A percentile compares a stretch with the other conserved stretches of the same genome.
These are phyloP conservation scores for Globisporangium emineosum DNA, from an alignment of 352 stramenopile species.

Conservation along the genomic window DNA sequence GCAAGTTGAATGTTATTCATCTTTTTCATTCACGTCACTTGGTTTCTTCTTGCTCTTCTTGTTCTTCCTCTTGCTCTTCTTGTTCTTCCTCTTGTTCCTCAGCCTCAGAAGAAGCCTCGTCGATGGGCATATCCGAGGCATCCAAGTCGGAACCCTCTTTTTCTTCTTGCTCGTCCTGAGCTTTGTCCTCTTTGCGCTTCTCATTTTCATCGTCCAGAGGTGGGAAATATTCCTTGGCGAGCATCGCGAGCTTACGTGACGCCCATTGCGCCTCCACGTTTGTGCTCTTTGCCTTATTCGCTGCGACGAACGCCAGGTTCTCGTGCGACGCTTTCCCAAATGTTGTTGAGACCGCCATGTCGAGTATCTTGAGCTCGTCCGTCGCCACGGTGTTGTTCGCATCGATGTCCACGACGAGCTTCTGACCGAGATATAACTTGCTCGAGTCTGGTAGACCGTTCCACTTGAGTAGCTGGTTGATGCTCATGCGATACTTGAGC, in stretches of 20 bases:
- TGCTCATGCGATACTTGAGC: constrained; percentile 75
- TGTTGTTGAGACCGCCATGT: constrained; percentile 36
- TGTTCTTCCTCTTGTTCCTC: constrained; percentile 17
- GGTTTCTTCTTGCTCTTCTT: constrained; percentile 2
- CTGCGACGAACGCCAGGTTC: constrained; percentile 59
- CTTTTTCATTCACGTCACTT: constrained; percentile 1
- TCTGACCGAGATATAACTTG: constrained; percentile 74
- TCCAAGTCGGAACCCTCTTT: constrained; percentile 24
- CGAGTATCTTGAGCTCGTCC: constrained; percentile 60
- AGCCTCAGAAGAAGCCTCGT: neutral
- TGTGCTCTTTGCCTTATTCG: constrained; percentile 50
- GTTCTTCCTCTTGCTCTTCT: constrained; percentile 15
- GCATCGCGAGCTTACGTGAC: constrained; percentile 42
- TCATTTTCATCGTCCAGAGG: constrained; percentile 32
- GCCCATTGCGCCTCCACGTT: constrained; percentile 61
- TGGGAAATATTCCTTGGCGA: constrained; percentile 71
- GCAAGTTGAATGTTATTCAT: constrained; percentile 8
- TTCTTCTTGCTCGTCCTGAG: constrained; percentile 11
- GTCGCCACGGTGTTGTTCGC: constrained; percentile 30
- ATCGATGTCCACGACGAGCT: constrained; percentile 63
- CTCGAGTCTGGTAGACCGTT: constrained; percentile 68
- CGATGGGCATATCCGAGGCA: constrained; percentile 30
- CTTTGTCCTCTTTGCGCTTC: neutral
- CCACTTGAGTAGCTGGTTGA: constrained; percentile 63
- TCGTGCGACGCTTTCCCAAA: constrained; percentile 66